These are phyloP conservation scores for Eucalyptus viminalis DNA, from an alignment of 345 rosid genomes.

Conservation along the genomic window DNA sequence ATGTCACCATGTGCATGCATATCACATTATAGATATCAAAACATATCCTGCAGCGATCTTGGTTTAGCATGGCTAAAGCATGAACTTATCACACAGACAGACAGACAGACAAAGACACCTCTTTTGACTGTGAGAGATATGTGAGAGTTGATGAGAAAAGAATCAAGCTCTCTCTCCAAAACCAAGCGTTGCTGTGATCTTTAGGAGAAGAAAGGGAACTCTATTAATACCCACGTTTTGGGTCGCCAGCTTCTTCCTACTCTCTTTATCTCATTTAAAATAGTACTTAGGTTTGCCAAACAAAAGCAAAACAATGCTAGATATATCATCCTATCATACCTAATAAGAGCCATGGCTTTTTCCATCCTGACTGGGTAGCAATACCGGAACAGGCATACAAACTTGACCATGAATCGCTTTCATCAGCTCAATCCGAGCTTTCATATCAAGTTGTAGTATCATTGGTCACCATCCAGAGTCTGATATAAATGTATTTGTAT, in stretches of 20 bases:
- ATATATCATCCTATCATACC: not conserved
- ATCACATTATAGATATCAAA: not conserved
- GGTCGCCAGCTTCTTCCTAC: too few species aligned
- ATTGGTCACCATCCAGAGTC: not conserved
- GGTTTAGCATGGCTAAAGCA: not conserved
- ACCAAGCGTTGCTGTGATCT: too few species aligned
- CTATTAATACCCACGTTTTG: too few species aligned
- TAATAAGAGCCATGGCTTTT: not conserved
- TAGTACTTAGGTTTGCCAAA: not conserved
- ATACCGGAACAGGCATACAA: not conserved
- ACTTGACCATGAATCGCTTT: not conserved
- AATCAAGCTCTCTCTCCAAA: not conserved
- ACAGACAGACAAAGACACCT: not conserved
- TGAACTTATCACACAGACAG: not conserved
- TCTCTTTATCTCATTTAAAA: too few species aligned
- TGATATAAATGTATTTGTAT: not conserved
- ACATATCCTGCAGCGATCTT: not conserved
- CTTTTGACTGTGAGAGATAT: not conserved
- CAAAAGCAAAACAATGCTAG: not conserved
- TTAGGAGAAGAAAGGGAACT: too few species aligned
- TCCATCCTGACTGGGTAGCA: not conserved
- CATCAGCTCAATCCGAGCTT: not conserved
- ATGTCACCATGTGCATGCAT: not conserved
- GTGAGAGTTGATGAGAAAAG: not conserved
- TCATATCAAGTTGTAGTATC: not conserved